A percentile compares a stretch with the other conserved stretches of the same genome.
These are phyloP conservation scores for Mycena alexandri DNA, from an alignment of 768 basidiomycete genomes.

Conservation along the genomic window DNA sequence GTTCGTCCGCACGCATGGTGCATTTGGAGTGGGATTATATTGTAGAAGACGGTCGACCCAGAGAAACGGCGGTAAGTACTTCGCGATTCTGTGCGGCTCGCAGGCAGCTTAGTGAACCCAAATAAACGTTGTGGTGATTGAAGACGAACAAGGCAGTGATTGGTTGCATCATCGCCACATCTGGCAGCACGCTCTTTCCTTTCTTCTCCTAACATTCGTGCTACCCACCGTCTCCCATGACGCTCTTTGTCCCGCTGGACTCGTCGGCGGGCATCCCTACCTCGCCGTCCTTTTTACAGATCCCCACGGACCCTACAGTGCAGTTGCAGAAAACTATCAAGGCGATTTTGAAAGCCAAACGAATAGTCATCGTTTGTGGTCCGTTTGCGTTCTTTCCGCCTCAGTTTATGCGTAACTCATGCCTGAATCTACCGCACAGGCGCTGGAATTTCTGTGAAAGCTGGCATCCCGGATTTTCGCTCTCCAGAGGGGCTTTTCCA, in stretches of 20 bases:
- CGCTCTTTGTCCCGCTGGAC: slow-evolving; percentile 73
- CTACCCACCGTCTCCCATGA: slow-evolving; percentile 49
- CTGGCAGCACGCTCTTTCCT: not conserved
- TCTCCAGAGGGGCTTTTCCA: slow-evolving; percentile 86
- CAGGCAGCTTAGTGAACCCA: too few relatives aligned
- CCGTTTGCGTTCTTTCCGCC: slow-evolving; percentile 47
- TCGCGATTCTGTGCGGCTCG: too few relatives aligned
- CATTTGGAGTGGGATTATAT: too few relatives aligned
- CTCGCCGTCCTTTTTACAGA: slow-evolving; percentile 69
- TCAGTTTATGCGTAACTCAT: slow-evolving; percentile 4
- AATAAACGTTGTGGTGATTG: too few relatives aligned
- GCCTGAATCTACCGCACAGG: slow-evolving; percentile 56
- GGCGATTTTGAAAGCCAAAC: slow-evolving; percentile 81
- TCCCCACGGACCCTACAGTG: slow-evolving; percentile 56
- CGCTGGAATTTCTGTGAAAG: slow-evolving; percentile 89
- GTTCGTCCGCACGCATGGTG: too few relatives aligned
- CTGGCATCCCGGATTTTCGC: slow-evolving; percentile 92
- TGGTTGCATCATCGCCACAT: not conserved
- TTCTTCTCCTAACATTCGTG: too few relatives aligned
- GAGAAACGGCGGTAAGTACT: too few relatives aligned
- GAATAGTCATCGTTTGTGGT: slow-evolving; percentile 92
- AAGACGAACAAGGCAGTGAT: too few relatives aligned
- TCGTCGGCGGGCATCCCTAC: slow-evolving; percentile 58
- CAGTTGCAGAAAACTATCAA: slow-evolving; percentile 70
- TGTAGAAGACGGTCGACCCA: too few relatives aligned